phyloP scores from a whole-genome alignment of 2,329 filamentous ascomycete species.

The Kalaharituber pfeilii region DNA sequence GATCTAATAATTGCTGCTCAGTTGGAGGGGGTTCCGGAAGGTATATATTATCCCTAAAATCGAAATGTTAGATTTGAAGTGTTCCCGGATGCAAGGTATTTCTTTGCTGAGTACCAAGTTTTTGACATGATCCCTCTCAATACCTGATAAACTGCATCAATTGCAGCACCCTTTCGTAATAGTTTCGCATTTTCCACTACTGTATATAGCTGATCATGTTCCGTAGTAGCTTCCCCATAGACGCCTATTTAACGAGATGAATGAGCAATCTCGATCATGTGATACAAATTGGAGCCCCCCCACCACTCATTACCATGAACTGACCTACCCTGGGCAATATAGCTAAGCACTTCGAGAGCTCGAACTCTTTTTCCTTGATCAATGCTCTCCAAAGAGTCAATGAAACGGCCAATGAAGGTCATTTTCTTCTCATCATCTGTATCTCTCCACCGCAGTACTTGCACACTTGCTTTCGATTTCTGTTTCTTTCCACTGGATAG shows the following conservation, averaged over 20 bases:
- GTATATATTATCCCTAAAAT: not conserved
- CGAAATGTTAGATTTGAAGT: not conserved
- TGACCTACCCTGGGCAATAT: conserved; percentile 25
- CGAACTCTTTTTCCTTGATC: conserved; percentile 31
- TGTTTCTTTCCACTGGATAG: not conserved
- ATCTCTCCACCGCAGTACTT: not conserved
- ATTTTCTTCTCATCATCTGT: conserved; percentile 21
- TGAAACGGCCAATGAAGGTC: conserved; percentile 28
- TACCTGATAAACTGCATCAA: conserved; percentile 9
- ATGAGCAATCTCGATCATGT: too few relatives aligned
- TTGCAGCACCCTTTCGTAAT: conserved; percentile 16
- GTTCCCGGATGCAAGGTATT: conserved; percentile 3
- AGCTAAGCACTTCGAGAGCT: conserved; percentile 32
- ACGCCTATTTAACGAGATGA: conserved; percentile 16
- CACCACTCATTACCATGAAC: not conserved
- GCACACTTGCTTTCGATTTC: not conserved
- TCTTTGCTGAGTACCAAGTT: not conserved
- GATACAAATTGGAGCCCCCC: not conserved
- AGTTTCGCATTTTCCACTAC: conserved; percentile 21
- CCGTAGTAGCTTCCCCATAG: conserved; percentile 23
- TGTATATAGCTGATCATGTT: conserved; percentile 22
- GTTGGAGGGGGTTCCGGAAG: not conserved
- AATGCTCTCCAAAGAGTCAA: conserved; percentile 27
- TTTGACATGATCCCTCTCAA: not conserved
- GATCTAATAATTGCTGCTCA: conserved; percentile 7